phyloP scores from a whole-genome alignment of 169 alveolate species.

The Cryptosporidium sp. region DNA sequence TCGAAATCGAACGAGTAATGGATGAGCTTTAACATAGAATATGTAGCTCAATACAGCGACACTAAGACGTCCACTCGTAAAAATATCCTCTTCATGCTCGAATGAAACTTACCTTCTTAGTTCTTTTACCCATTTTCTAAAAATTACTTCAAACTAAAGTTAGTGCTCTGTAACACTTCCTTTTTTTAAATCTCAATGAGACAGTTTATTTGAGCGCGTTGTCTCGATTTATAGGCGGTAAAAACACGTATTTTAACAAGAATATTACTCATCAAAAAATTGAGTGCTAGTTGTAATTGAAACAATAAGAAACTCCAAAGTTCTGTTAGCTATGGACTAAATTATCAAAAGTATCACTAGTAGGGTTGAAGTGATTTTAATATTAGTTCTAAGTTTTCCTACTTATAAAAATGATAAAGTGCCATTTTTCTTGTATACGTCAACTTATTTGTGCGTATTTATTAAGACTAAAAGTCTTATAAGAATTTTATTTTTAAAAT shows the following conservation, averaged over 20 bases:
- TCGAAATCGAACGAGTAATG: neutral
- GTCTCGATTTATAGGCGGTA: conserved; percentile 22
- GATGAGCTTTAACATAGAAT: neutral
- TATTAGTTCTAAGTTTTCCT: neutral
- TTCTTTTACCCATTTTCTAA: conserved; percentile 76
- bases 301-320: neutral
- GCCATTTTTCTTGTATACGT: neutral
- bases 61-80: neutral
- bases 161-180: neutral
- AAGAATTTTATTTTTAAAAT: neutral
- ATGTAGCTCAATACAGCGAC: neutral
- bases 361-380: no score
- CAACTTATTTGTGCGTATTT: neutral
- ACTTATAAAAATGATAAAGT: neutral
- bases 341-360: no score
- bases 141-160: neutral
- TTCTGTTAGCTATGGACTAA: neutral
- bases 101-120: conserved; percentile 73
- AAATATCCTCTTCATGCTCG: neutral
- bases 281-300: neutral
- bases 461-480: neutral
- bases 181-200: neutral
- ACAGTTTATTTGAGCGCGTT: conserved; percentile 39
- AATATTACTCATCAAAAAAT: neutral
- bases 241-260: neutral